These are phyloP conservation scores for Fusarium subglutinans DNA, from an alignment of 2,329 filamentous ascomycete genomes.

Conservation along the genomic window DNA sequence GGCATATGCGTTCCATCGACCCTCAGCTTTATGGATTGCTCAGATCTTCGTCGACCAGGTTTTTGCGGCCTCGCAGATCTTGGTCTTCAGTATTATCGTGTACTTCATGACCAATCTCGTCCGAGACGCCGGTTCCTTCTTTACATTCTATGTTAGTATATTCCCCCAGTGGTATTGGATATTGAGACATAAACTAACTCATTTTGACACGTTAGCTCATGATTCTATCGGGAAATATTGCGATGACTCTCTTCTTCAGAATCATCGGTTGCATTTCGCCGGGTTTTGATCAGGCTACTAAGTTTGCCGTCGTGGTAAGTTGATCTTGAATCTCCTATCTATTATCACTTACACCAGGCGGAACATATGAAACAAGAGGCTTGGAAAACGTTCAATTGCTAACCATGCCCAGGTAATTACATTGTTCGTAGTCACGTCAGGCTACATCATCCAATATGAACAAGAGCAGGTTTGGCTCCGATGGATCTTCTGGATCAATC, in stretches of 20 bases:
- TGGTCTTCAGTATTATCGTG: slow-evolving; percentile 77
- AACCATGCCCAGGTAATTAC: slow-evolving; percentile 63
- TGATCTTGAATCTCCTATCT: not conserved
- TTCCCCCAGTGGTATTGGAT: not conserved
- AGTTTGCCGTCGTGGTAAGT: slow-evolving; percentile 75
- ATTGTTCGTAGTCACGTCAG: slow-evolving; percentile 81
- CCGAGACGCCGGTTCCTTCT: slow-evolving; percentile 78
- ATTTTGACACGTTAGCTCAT: slow-evolving; percentile 53
- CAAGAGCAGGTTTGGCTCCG: slow-evolving; percentile 78
- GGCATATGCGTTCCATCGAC: slow-evolving; percentile 83
- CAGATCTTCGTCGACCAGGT: slow-evolving; percentile 82
- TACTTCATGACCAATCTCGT: slow-evolving; percentile 81
- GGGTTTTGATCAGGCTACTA: slow-evolving; percentile 87
- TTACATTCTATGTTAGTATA: slow-evolving; percentile 68
- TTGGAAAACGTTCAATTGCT: not conserved
- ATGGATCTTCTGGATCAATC: slow-evolving; percentile 84
- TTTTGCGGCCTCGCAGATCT: slow-evolving; percentile 75
- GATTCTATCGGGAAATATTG: slow-evolving; percentile 73
- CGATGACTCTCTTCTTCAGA: slow-evolving; percentile 81
- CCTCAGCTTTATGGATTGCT: slow-evolving; percentile 83
- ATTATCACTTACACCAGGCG: not conserved
- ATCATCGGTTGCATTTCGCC: slow-evolving; percentile 79
- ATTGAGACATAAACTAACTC: not conserved
- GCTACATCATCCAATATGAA: slow-evolving; percentile 85
- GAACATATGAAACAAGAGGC: too few species aligned